Evolutionary conservation across 129 eudicot species (phyloP), one percentile per base, ranked within the genome.

Genomic region (Lactuca saligna): DNA sequence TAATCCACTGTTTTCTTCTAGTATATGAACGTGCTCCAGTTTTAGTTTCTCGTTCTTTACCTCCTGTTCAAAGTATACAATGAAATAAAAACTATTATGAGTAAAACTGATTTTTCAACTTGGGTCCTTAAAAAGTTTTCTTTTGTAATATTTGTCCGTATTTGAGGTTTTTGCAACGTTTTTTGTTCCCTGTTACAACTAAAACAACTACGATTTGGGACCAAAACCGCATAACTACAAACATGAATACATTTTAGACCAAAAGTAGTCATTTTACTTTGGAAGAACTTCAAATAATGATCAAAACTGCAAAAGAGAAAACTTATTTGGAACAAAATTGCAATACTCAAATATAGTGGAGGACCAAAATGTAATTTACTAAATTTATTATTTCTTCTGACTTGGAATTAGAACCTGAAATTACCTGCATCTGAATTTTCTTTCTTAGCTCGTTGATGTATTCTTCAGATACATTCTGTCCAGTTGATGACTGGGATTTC

Each of bases 1-100:
- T 38, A 93, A 75, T 50, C 97, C 95, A 74, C 99, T 89, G 54
- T 89, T 93, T 49, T 93, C 95, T 79, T 93, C 97, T 17, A 82
- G 54, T 31, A 87, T 56, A 44, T 87, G 90, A 17, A 93, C 89
- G 57, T 72, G 99, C 71, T 89, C 97, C 57, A 80, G 72, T 70
- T 80, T 93, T 55, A 87, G 70, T 75, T 83, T 85, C 74, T 89
- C 97, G 66, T 89, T 89, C 77, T 85, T 93, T 9, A 81, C 73
- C 71, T 93, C 99, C 99, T 93, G 95, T 59, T 58, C 54, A 73
- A 61, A 57, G 54, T 46, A 44, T 55, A 41, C 10, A 75, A 37
- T 61, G 71, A 34, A 75, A 66, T 7, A 12, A 64, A 32, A 69
- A 31, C 8, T 42, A 53, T 46, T 63, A 55, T 0, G 2, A 46